These are phyloP conservation scores for Barnettozyma sucrosica DNA, from an alignment of 805 yeast species.

Conservation along the genomic window DNA sequence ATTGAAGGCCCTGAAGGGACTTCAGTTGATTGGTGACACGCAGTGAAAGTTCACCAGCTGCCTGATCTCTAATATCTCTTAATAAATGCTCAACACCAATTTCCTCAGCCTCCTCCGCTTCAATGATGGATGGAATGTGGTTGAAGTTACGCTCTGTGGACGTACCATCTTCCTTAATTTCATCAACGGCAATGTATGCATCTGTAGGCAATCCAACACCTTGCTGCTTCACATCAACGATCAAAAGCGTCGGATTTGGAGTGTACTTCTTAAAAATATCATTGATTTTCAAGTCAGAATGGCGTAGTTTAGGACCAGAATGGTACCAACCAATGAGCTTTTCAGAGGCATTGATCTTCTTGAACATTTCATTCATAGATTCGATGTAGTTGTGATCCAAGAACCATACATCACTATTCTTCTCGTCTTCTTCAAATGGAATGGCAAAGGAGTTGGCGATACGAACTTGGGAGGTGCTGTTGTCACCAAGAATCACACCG, in stretches of 20 bases:
- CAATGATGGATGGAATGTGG: slow-evolving; percentile 86
- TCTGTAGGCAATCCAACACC: slow-evolving; percentile 86
- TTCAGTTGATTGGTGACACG: slow-evolving; percentile 85
- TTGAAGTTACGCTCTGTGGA: slow-evolving; percentile 88
- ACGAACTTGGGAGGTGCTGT: slow-evolving; percentile 42
- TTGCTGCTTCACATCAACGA: slow-evolving; percentile 84
- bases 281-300: slow-evolving; percentile 86
- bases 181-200: slow-evolving; percentile 90
- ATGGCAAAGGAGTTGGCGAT: slow-evolving; percentile 94
- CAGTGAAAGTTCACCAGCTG: slow-evolving; percentile 87
- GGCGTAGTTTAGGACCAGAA: slow-evolving; percentile 87
- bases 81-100: slow-evolving; percentile 96
- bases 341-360: slow-evolving; percentile 95
- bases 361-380: slow-evolving; percentile 96
- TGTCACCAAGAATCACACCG: slow-evolving; percentile 91
- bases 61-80: slow-evolving; percentile 93
- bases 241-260: slow-evolving; percentile 72
- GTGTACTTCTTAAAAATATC: slow-evolving; percentile 83
- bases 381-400: slow-evolving; percentile 95
- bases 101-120: slow-evolving; percentile 99
- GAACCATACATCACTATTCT: slow-evolving; percentile 90
- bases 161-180: slow-evolving; percentile 93
- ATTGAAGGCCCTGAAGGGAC: slow-evolving; percentile 80
- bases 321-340: slow-evolving; percentile 98
- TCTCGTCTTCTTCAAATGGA: slow-evolving; percentile 96